Percentiles rank a stretch among this genome's conserved stretches.
Conservation (phyloP, 106 monocot species). For the Ottelia alismoides region DNA sequence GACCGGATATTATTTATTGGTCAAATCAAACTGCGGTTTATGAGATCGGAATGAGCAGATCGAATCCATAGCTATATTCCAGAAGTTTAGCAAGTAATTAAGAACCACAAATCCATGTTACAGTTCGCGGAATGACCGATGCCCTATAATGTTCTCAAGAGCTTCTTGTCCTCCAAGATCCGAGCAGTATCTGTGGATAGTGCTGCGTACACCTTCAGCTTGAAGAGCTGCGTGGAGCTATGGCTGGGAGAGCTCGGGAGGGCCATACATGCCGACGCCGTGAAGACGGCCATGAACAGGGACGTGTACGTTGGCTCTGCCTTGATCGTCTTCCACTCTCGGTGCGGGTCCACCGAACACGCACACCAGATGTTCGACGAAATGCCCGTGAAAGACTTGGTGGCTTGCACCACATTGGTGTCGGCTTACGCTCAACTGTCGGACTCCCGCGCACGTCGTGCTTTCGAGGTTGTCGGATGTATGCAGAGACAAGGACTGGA, state of each 20-base stretch:
- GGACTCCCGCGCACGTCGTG: constrained; percentile 10
- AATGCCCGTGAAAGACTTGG: constrained; percentile 49
- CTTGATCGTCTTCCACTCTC: constrained; percentile 39
- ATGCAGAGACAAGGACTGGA: constrained; percentile 39
- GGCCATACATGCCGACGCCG: constrained; percentile 31
- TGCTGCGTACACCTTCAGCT: constrained; percentile 31
- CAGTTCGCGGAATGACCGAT: too few species aligned
- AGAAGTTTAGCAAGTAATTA: too few species aligned
- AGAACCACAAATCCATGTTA: too few species aligned
- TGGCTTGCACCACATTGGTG: constrained; percentile 52
- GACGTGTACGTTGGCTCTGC: constrained; percentile 49
- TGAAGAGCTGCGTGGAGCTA: constrained; percentile 46
- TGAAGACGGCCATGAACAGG: constrained; percentile 29
- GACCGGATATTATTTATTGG: too few species aligned
- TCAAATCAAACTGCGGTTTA: too few species aligned
- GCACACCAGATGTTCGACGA: constrained; percentile 39
- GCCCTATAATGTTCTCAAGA: constrained; percentile 25
- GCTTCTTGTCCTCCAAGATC: constrained; percentile 27
- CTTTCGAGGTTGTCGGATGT: constrained; percentile 31
- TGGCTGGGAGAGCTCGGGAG: constrained; percentile 15
- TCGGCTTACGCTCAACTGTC: constrained; percentile 35
- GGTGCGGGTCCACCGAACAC: constrained; percentile 15
- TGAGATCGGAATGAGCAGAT: too few species aligned
- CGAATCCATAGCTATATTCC: too few species aligned
- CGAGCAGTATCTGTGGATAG: constrained; percentile 28